Evolutionary conservation across 257 asterid genomes (phyloP).

Genomic region (Mentha longifolia): DNA sequence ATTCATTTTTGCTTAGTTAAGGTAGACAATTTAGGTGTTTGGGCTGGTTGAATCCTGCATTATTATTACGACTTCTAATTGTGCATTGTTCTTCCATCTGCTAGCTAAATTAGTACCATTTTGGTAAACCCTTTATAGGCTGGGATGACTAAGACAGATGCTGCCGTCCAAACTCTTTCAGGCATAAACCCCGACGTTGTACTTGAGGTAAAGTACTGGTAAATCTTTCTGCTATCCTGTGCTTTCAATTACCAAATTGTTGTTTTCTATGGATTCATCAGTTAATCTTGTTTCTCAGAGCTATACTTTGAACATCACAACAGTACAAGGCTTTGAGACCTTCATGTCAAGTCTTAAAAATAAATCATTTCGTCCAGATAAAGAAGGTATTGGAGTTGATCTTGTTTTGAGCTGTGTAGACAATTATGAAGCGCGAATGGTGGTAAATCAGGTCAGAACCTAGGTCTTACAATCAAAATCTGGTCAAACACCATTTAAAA

Average conservation of each 20-base stretch:
- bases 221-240: constrained; percentile 5
- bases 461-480: constrained; percentile 26
- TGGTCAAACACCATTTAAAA: constrained; percentile 21
- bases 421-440: constrained; percentile 99
- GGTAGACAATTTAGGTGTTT: constrained; percentile 7
- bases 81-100: constrained; percentile 13
- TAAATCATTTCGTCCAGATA: constrained; percentile 67
- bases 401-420: constrained; percentile 97
- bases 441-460: constrained; percentile 86
- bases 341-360: constrained; percentile 81
- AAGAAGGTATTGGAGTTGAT: constrained; percentile 85
- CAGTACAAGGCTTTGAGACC: constrained; percentile 93
- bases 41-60: constrained; percentile 7
- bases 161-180: constrained; percentile 94
- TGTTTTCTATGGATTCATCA: constrained; percentile 26
- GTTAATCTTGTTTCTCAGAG: constrained; percentile 59
- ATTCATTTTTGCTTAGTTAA: constrained; percentile 3
- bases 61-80: background rate
- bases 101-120: constrained; percentile 30
- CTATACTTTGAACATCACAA: constrained; percentile 93
- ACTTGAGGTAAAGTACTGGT: constrained; percentile 75
- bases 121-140: constrained; percentile 48
- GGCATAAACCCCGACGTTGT: constrained; percentile 98
- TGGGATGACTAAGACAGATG: constrained; percentile 99
- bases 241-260: constrained; percentile 5